Percentiles rank a stretch among this genome's conserved stretches.
phyloP scores from a whole-genome alignment of 176 grass and related monocot species.

The Poa annua region DNA sequence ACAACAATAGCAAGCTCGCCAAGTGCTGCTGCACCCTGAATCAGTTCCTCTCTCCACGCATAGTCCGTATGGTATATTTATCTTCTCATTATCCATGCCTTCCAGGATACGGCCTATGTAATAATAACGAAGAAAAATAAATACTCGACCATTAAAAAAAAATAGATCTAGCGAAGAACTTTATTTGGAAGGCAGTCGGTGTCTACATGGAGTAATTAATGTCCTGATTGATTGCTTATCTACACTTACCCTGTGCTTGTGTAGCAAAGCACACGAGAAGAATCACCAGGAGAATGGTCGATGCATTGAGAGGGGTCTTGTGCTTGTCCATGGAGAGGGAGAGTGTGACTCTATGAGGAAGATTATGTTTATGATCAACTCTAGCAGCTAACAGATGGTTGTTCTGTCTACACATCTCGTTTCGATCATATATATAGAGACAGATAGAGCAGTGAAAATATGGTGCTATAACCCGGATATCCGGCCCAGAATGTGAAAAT shows the following conservation, averaged over 20 bases:
- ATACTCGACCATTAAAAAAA: neutral
- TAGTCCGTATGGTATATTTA: neutral
- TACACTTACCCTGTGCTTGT: neutral
- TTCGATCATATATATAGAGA: neutral
- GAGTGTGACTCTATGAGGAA: too few relatives aligned
- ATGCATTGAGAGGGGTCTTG: neutral
- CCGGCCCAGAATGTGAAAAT: neutral
- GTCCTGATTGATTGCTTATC: neutral
- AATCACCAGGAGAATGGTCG: neutral
- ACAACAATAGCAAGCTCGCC: neutral
- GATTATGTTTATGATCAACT: too few relatives aligned
- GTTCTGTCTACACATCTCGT: neutral
- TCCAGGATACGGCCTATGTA: neutral
- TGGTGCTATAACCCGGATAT: neutral
- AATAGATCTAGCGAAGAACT: neutral
- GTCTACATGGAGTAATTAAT: too few relatives aligned
- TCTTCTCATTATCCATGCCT: neutral
- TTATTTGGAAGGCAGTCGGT: neutral
- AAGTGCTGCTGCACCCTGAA: neutral
- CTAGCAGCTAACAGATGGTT: neutral
- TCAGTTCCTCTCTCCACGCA: neutral
- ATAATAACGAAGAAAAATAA: too few relatives aligned
- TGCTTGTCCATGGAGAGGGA: neutral
- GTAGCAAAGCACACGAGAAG: neutral
- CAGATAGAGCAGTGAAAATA: neutral